Evolutionary conservation across 73 alveolate genomes (phyloP), one percentile per base, ranked within the genome.

Genomic region (Paramecium bursaria): DNA sequence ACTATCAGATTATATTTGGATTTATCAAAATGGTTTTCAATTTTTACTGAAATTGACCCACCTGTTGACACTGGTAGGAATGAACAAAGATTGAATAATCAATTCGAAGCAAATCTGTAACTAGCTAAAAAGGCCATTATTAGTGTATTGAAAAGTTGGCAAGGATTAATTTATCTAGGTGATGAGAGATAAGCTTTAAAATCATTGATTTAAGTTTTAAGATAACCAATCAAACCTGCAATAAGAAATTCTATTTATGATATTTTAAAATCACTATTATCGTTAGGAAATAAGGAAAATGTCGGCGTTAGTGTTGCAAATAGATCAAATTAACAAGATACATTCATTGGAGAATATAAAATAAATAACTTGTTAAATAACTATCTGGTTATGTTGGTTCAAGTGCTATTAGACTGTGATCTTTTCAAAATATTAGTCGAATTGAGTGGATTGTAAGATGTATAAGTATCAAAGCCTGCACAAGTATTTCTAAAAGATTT

Each of bases 81-180:
- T 35, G 88, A 77, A 48, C 50, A 77, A 53, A 52, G 21, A 0
- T 23, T 22, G 13, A 77, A 39, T 19, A 67, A 77, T 15, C 50
- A 47, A 1, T 77, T 77, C 53, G 88, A 77, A 46, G 60, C 55
- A 30, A 23, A 77, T 35, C 50, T 77, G 1, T 54, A 77, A 48
- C 61, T 77, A 42, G 88, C 88, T n/a, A 77, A 77, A 35, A 77
- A 52, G 35, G 88, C 88, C 13, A 57, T 77, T 23, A 77, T 77
- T 0, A 77, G 82, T 4, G 75, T 77, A 0, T 44, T 77, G 27
- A 77, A 77, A 46, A 47, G 74, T 17, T 77, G 88, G 88, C 39
- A 77, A 7, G 88, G 88, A 26, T 21, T 77, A 3, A 77, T 77
- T 2, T 77, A 77, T 77, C 44, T 77, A 35, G 88, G 88, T 11